Conservation (phyloP, 257 asterid species). For the Solanum clarkiae region DNA sequence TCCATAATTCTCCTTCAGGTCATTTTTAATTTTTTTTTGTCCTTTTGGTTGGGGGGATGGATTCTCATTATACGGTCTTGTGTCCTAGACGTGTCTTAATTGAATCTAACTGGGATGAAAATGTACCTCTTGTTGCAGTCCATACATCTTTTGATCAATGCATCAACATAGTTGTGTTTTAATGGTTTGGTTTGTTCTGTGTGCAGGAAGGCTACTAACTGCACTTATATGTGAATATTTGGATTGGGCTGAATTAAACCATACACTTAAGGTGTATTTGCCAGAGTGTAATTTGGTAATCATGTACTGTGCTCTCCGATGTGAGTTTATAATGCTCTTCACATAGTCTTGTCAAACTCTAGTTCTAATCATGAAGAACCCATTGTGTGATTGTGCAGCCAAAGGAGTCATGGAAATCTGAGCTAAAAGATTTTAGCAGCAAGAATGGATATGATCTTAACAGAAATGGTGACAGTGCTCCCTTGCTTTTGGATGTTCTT, state of each 20-base stretch:
- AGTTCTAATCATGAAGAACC: neutral
- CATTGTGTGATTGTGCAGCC: constrained; percentile 37
- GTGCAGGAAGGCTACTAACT: constrained; percentile 77
- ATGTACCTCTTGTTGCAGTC: neutral
- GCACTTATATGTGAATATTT: constrained; percentile 82
- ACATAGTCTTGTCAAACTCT: neutral
- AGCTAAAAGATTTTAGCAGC: constrained; percentile 83
- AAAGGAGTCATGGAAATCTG: constrained; percentile 91
- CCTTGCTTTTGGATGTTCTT: constrained; percentile 95
- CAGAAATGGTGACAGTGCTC: constrained; percentile 88
- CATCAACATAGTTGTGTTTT: neutral
- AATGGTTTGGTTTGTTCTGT: neutral
- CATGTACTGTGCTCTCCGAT: neutral
- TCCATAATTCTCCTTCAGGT: constrained; percentile 96
- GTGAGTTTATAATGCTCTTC: neutral
- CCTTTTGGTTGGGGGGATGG: neutral
- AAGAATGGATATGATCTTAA: constrained; percentile 89
- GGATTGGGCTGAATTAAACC: constrained; percentile 93
- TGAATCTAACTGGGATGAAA: neutral
- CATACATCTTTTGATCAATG: neutral
- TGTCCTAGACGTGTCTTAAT: neutral
- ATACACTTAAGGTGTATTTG: constrained; percentile 72
- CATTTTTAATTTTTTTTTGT: neutral
- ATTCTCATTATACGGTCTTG: neutral
- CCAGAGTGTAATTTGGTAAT: constrained; percentile 91